These are phyloP conservation scores for Zizania palustris DNA, from an alignment of 202 grass and related monocot species.

Conservation along the genomic window DNA sequence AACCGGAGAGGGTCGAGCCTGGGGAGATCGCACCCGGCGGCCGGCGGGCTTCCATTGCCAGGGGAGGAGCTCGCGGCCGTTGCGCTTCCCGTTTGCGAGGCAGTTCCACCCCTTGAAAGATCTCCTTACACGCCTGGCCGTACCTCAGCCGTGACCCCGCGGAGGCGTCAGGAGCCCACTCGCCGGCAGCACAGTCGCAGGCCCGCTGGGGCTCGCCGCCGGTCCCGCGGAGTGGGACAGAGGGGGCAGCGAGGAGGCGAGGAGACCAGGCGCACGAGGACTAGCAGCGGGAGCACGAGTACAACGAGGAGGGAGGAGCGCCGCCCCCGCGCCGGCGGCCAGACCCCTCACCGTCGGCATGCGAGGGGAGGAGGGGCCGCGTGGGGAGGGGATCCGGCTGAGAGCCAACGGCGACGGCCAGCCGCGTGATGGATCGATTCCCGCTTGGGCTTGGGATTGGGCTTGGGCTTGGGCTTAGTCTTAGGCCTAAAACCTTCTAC, in stretches of 20 bases:
- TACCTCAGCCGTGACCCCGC: constrained; percentile 44
- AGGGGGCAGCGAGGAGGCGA: neutral
- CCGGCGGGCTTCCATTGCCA: constrained; percentile 69
- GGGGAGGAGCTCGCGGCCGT: constrained; percentile 55
- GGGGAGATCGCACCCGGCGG: constrained; percentile 56
- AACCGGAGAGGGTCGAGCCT: constrained; percentile 61
- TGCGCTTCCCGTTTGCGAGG: constrained; percentile 67
- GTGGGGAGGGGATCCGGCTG: neutral
- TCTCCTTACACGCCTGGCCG: constrained; percentile 79
- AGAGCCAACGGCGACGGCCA: too few relatives aligned
- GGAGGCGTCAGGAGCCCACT: constrained; percentile 56
- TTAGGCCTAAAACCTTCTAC: neutral
- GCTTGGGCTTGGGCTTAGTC: too few relatives aligned
- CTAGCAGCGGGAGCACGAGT: constrained; percentile 13
- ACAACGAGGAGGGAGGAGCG: neutral
- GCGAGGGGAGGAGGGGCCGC: neutral
- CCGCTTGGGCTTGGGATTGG: too few relatives aligned
- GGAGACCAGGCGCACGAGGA: constrained; percentile 12
- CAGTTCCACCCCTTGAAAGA: constrained; percentile 98
- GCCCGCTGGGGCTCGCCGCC: constrained; percentile 12
- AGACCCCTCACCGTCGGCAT: constrained; percentile 53
- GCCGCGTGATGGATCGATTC: neutral
- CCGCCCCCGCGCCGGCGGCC: constrained; percentile 10
- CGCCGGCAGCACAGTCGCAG: constrained; percentile 69
- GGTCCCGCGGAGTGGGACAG: neutral